Percentiles rank a stretch among this genome's conserved stretches.
Evolutionary conservation across 352 stramenopile genomes (phyloP).

Genomic region (Globisporangium iwayamae): DNA sequence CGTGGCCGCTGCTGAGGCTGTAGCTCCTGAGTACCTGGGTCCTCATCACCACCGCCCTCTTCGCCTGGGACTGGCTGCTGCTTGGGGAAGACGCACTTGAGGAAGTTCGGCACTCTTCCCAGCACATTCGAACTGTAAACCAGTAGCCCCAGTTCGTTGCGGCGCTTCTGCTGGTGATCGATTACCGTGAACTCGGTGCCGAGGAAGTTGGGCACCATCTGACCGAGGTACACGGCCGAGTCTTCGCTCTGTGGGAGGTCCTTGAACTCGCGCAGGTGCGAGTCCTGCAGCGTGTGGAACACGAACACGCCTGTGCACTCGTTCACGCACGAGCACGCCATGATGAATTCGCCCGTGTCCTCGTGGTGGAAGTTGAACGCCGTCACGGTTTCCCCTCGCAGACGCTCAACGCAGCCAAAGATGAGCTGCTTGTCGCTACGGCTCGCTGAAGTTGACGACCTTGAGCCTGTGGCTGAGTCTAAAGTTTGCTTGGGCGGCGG

Average conservation of each 20-base stretch:
- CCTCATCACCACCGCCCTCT: slow-evolving; percentile 6
- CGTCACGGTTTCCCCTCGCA: slow-evolving; percentile 72
- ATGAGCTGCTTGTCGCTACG: slow-evolving; percentile 27
- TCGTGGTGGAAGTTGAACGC: slow-evolving; percentile 83
- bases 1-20: slow-evolving; percentile 9
- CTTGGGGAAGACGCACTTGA: slow-evolving; percentile 60
- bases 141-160: slow-evolving; percentile 69
- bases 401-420: slow-evolving; percentile 66
- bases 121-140: slow-evolving; percentile 82
- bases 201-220: slow-evolving; percentile 75
- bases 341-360: slow-evolving; percentile 74
- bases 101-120: slow-evolving; percentile 66
- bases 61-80: slow-evolving; percentile 14
- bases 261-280: slow-evolving; percentile 61
- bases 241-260: slow-evolving; percentile 76
- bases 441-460: slow-evolving; percentile 10
- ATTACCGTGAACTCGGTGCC: slow-evolving; percentile 83
- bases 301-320: slow-evolving; percentile 68
- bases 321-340: slow-evolving; percentile 66
- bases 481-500: slow-evolving; percentile 2
- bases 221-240: slow-evolving; percentile 76
- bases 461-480: neutral
- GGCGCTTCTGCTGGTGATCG: slow-evolving; percentile 67
- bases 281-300: slow-evolving; percentile 83
- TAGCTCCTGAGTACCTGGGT: neutral